phyloP scores from a whole-genome alignment of 225 moss, liverwort and hornwort species.

The Sphagnum contortum region DNA sequence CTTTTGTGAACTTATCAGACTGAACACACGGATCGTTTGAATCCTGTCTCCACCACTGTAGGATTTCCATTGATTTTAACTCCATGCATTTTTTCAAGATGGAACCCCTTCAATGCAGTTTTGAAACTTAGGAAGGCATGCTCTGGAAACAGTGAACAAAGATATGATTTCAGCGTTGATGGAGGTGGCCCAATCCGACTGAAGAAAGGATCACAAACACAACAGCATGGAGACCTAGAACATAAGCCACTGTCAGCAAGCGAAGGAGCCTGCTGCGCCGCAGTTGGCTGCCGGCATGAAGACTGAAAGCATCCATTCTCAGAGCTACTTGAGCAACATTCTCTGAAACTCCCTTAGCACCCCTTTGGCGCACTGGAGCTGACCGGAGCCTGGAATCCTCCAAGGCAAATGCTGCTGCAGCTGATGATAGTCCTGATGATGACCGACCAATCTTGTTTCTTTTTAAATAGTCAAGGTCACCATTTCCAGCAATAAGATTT shows the following conservation, averaged over 20 bases:
- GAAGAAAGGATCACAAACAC: constrained; percentile 67
- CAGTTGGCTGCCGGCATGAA: constrained; percentile 64
- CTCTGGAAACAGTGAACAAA: no score
- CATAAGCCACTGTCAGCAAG: constrained; percentile 62
- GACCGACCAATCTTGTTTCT: constrained; percentile 70
- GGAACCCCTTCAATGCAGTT: no score
- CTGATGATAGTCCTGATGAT: constrained; percentile 45
- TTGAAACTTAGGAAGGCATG: no score
- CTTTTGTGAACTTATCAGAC: no score
- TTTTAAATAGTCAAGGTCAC: constrained; percentile 56
- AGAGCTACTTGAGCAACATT: constrained; percentile 72
- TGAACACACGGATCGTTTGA: no score
- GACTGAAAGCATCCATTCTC: constrained; percentile 67
- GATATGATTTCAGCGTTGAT: constrained; percentile 4
- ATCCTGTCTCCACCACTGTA: no score
- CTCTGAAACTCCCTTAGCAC: constrained; percentile 53
- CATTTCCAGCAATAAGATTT: constrained; percentile 41
- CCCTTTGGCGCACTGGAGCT: constrained; percentile 57
- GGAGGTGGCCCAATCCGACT: constrained; percentile 39
- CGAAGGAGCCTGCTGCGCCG: constrained; percentile 70
- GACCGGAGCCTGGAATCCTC: constrained; percentile 49
- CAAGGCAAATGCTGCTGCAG: constrained; percentile 41
- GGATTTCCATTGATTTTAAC: no score
- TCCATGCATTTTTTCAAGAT: no score
- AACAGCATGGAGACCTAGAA: constrained; percentile 61